Percentiles rank a stretch among this genome's conserved stretches.
Evolutionary conservation across 1,139 yeast genomes (phyloP).

Genomic region (Candida anutae): DNA sequence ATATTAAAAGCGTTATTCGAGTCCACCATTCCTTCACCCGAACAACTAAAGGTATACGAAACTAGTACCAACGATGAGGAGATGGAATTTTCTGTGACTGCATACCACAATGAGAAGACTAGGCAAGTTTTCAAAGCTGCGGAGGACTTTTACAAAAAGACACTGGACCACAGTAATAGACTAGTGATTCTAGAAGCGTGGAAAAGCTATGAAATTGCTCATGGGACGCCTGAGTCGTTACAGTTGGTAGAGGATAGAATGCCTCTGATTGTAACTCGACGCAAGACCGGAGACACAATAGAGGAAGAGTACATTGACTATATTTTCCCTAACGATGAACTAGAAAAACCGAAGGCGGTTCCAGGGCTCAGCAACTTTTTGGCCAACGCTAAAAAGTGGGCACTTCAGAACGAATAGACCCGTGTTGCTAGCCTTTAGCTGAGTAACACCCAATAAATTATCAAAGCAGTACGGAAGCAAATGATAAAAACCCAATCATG

Average conservation of each 20-base stretch:
- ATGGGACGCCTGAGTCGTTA: constrained; percentile 45
- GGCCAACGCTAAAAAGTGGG: constrained; percentile 62
- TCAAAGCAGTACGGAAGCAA: too few species aligned
- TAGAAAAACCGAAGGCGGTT: constrained; percentile 8
- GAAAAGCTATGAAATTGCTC: constrained; percentile 53
- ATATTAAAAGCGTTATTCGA: constrained; percentile 67
- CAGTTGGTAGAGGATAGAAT: constrained; percentile 35
- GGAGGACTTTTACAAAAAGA: constrained; percentile 32
- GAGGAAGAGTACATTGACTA: constrained; percentile 57
- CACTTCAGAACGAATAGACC: constrained; percentile 6
- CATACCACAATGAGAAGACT: constrained; percentile 43
- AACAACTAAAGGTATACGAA: constrained; percentile 37
- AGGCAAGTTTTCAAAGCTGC: constrained; percentile 55
- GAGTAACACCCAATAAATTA: too few species aligned
- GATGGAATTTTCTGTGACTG: constrained; percentile 45
- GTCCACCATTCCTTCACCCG: constrained; percentile 51
- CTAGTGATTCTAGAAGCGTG: constrained; percentile 55
- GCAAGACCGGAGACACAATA: constrained; percentile 34
- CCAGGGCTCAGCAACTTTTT: constrained; percentile 44
- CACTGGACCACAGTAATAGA: constrained; percentile 33
- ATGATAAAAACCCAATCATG: too few species aligned
- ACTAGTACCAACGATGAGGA: constrained; percentile 33
- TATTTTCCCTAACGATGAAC: constrained; percentile 56
- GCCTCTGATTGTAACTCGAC: constrained; percentile 51
- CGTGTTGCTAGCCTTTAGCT: too few species aligned